Base-by-base conservation (phyloP, 176 grass and related monocot species). In the Triticum monococcum region DNA sequence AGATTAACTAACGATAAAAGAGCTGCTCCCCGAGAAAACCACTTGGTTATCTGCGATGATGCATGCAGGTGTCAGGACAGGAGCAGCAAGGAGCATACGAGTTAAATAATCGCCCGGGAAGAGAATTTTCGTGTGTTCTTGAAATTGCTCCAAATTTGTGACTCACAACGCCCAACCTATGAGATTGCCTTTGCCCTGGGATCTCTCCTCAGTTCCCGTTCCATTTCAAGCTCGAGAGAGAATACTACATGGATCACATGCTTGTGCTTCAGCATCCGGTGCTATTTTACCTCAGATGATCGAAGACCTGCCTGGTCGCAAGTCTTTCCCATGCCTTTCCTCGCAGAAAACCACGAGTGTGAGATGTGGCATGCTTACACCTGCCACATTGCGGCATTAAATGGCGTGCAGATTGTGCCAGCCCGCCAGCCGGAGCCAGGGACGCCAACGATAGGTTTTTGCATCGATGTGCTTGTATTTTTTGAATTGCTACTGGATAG, bases 401-500 rank as follows among this genome's bases (percentile, higher is more conserved):
- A 87, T 87, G 1, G 65, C 59, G 40, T 79, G 80, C 80, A 91
- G 77, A 63, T 40, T 62, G 81, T 24, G 81, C 72, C 88, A 90
- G 83, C 22, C 23, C 10, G 28, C 72, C 59, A 69, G 38, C 24
- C 43, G 30, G 72, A 61, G 38, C 43, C 72, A 54, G 72, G 43
- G 65, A 77, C 72, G 50, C 48, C 59, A 7, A 65, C 85, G 18
- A 20, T 23, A 68, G 67, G 67, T 79, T 87, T 68, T 67, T 37
- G 33, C 65, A 83, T 74, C 41, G 79, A 59, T 26, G 36, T 32
- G 70, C 24, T 50, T 4, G 30, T 26, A 18, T 0, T 77, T 48
- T 13, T 25, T 8, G 76, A 61, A 50, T 81, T 86, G 78, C 48
- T 8, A 8, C 26, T 5, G 23, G 41, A 48, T 68, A 46, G 67